Percentiles rank a stretch among this genome's conserved stretches.
These are phyloP conservation scores for Scedosporium minutisporum DNA, from an alignment of 2,329 filamentous ascomycete species.

Conservation along the genomic window DNA sequence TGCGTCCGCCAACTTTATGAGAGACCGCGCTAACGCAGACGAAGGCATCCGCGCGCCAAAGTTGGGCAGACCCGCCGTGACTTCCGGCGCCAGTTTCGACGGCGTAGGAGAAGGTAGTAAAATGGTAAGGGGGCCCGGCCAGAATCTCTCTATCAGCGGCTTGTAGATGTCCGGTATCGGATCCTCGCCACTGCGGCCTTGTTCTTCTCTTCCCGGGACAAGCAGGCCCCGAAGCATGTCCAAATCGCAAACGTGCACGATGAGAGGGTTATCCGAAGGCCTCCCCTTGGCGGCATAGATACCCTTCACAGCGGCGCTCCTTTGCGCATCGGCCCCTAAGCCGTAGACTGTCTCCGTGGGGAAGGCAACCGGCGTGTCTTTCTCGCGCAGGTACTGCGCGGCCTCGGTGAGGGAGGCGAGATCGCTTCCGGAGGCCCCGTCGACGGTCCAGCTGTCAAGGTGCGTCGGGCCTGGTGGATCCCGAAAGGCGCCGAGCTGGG, in stretches of 20 bases:
- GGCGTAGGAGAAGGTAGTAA: slow-evolving; percentile 66
- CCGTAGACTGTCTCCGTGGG: slow-evolving; percentile 98
- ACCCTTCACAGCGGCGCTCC: slow-evolving; percentile 72
- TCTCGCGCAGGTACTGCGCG: slow-evolving; percentile 53
- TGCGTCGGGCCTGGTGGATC: slow-evolving; percentile 17
- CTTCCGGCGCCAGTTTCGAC: slow-evolving; percentile 73
- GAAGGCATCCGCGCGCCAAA: slow-evolving; percentile 89
- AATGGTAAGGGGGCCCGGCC: slow-evolving; percentile 91
- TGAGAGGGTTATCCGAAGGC: slow-evolving; percentile 90
- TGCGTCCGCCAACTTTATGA: slow-evolving; percentile 69
- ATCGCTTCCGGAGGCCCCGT: slow-evolving; percentile 18
- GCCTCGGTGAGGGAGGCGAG: slow-evolving; percentile 47
- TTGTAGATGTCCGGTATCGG: slow-evolving; percentile 65
- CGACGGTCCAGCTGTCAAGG: slow-evolving; percentile 34
- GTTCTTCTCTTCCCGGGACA: slow-evolving; percentile 12
- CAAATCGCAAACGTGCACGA: slow-evolving; percentile 80
- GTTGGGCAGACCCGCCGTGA: slow-evolving; percentile 73
- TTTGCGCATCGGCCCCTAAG: slow-evolving; percentile 88
- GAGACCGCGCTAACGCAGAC: slow-evolving; percentile 70
- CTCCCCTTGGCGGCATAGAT: slow-evolving; percentile 88
- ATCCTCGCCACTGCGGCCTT: slow-evolving; percentile 19
- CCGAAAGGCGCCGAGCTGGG: slow-evolving; percentile 24
- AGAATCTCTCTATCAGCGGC: slow-evolving; percentile 71
- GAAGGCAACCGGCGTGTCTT: slow-evolving; percentile 76
- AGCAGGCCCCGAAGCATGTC: slow-evolving; percentile 62